Conservation (phyloP, 192 early-diverging fungal genomes). For the Dissophora ornata region DNA sequence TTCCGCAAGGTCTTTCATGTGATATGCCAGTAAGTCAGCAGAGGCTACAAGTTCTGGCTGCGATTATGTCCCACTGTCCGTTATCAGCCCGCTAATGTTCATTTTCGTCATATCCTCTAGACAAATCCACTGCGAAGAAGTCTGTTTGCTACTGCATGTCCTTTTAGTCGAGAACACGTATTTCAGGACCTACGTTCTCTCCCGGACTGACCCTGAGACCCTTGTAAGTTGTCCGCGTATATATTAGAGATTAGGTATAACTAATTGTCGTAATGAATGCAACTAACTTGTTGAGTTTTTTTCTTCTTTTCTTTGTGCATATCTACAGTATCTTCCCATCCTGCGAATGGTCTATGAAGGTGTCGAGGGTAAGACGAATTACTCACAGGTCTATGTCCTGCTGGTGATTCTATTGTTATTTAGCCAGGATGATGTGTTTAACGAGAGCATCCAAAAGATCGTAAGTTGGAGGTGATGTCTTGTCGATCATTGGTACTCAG, state of each 20-base stretch:
- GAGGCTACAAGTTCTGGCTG: neutral
- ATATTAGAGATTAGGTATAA: no score
- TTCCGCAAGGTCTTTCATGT: conserved; percentile 66
- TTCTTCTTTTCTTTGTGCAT: neutral
- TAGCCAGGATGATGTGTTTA: conserved; percentile 78
- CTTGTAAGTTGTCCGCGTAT: no score
- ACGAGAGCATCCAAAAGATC: conserved; percentile 78
- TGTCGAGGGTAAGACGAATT: conserved; percentile 67
- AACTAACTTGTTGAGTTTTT: no score
- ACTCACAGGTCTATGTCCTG: conserved; percentile 74
- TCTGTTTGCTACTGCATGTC: conserved; percentile 71
- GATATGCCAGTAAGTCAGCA: conserved; percentile 60
- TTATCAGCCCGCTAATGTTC: neutral
- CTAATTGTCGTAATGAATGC: no score
- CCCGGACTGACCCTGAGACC: conserved; percentile 81
- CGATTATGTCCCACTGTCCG: no score
- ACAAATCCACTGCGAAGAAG: conserved; percentile 68
- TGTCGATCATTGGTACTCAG: no score
- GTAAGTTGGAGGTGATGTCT: conserved; percentile 53
- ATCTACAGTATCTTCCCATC: conserved; percentile 62
- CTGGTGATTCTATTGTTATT: conserved; percentile 74
- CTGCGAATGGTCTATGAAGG: conserved; percentile 75
- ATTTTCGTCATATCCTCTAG: conserved; percentile 3
- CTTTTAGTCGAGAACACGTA: conserved; percentile 73
- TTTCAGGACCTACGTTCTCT: conserved; percentile 78